Percentiles rank a stretch among this genome's conserved stretches.
Conservation (phyloP, 1,284 basidiomycete species). For the Somion occarium region DNA sequence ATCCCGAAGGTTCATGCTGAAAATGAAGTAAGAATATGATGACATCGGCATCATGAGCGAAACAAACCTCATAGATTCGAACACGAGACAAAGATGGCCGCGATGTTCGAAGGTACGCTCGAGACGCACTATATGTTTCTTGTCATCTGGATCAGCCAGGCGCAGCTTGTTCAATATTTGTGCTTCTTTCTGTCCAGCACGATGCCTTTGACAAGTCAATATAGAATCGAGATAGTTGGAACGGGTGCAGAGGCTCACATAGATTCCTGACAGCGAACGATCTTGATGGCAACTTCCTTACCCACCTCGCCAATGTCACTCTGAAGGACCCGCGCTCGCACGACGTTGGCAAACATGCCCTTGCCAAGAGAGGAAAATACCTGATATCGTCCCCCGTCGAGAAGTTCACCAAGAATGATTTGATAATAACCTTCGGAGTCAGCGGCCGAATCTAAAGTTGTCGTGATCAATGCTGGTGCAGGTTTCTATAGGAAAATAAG, state of each 20-base stretch:
- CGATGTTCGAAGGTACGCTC: constrained; percentile 95
- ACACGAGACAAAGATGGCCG: constrained; percentile 95
- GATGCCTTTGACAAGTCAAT: constrained; percentile 59
- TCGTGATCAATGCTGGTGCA: constrained; percentile 61
- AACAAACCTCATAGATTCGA: constrained; percentile 85
- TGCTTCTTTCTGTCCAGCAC: constrained; percentile 91
- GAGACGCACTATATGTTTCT: constrained; percentile 90
- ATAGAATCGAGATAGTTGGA: constrained; percentile 5
- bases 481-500: constrained; percentile 38
- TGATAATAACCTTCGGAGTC: constrained; percentile 96
- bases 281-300: constrained; percentile 96
- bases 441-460: constrained; percentile 67
- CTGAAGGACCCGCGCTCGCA: constrained; percentile 82
- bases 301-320: constrained; percentile 59
- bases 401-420: constrained; percentile 89
- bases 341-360: constrained; percentile 98
- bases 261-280: constrained; percentile 92
- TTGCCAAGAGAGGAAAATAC: constrained; percentile 93
- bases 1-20: constrained; percentile 95
- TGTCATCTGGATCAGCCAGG: constrained; percentile 92
- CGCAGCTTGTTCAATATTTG: constrained; percentile 84
- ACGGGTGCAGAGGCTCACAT: constrained; percentile 61
- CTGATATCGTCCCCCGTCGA: constrained; percentile 92
- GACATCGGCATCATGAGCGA: constrained; percentile 3
- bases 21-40: constrained; percentile 9